Conservation (phyloP, 257 asterid genomes). For the Handroanthus guayacan region DNA sequence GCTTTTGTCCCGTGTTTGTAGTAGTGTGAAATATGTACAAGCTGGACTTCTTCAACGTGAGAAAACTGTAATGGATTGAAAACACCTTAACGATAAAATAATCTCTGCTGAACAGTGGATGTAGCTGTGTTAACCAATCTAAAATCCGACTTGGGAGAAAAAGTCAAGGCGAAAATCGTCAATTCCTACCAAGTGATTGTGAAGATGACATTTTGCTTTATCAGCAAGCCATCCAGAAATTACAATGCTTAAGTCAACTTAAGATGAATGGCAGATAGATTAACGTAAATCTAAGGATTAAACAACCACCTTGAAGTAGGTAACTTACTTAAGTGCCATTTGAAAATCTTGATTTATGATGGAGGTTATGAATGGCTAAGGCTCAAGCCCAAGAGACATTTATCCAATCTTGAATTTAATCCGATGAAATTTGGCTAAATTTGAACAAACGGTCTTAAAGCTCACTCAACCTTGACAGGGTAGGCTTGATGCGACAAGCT, state of each 20-base stretch:
- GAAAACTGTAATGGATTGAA: neutral
- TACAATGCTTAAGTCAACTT: neutral
- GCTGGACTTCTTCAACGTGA: neutral
- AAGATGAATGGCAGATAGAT: neutral
- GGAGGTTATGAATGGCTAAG: neutral
- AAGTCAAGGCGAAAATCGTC: neutral
- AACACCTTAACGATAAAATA: slow-evolving; percentile 16
- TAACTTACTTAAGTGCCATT: neutral
- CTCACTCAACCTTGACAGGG: neutral
- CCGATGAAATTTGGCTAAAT: neutral
- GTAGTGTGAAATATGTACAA: neutral
- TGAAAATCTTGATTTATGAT: neutral
- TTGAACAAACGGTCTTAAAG: neutral
- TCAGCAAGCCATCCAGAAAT: neutral
- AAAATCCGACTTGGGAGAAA: slow-evolving; percentile 19
- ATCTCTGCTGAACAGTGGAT: slow-evolving; percentile 1
- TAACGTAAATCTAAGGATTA: neutral
- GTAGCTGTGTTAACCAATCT: slow-evolving; percentile 22
- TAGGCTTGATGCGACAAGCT: neutral
- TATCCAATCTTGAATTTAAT: neutral
- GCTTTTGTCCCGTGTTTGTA: neutral
- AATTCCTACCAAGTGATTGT: neutral
- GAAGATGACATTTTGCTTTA: slow-evolving; percentile 14
- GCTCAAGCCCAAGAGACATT: neutral
- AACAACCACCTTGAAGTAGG: neutral